These are phyloP conservation scores for Phytophthora syringae DNA, from an alignment of 352 stramenopile species.

Conservation along the genomic window DNA sequence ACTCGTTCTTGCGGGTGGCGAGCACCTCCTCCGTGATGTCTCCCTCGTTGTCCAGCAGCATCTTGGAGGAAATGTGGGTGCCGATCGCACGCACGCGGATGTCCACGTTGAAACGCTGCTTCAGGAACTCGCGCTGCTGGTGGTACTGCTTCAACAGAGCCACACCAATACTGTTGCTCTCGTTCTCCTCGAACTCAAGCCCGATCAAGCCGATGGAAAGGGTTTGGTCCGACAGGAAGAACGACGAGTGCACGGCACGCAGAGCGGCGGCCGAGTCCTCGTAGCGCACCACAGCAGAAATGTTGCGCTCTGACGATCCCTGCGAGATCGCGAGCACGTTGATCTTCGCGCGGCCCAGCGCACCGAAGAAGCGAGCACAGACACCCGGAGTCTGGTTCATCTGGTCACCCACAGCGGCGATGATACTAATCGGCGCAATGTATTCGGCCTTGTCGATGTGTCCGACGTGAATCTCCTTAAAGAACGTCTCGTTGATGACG, in stretches of 20 bases:
- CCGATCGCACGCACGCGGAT: constrained; percentile 83
- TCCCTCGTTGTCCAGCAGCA: constrained; percentile 73
- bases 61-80: constrained; percentile 59
- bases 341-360: constrained; percentile 93
- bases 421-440: constrained; percentile 93
- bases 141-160: constrained; percentile 90
- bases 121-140: constrained; percentile 86
- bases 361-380: constrained; percentile 94
- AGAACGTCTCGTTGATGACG: constrained; percentile 85
- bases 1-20: constrained; percentile 33
- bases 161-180: constrained; percentile 68
- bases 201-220: constrained; percentile 94
- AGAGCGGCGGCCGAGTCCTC: constrained; percentile 92
- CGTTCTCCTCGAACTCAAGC: constrained; percentile 61
- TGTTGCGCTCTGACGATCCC: constrained; percentile 94
- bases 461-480: constrained; percentile 89
- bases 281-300: constrained; percentile 93
- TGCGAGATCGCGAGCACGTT: constrained; percentile 97
- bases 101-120: constrained; percentile 85
- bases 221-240: constrained; percentile 94
- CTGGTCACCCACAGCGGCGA: constrained; percentile 95
- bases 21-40: constrained; percentile 60
- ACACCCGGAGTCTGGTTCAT: constrained; percentile 94
- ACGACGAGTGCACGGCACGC: constrained; percentile 94
- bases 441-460: constrained; percentile 86